These are phyloP conservation scores for Nigrograna mackinnonii DNA, from an alignment of 2,329 filamentous ascomycete genomes.

Conservation along the genomic window DNA sequence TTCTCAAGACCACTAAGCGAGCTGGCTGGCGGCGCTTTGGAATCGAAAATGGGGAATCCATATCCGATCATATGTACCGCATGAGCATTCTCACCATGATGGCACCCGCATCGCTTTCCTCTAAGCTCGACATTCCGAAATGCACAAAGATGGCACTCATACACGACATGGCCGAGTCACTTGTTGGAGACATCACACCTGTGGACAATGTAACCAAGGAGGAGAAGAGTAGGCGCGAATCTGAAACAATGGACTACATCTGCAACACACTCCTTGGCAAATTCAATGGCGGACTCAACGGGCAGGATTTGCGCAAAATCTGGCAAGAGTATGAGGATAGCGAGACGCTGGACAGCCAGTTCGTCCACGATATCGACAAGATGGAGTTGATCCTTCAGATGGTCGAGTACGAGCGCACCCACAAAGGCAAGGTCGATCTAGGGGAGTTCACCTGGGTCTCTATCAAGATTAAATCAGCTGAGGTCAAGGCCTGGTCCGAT, in stretches of 20 bases:
- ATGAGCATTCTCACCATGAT: slow-evolving; percentile 97
- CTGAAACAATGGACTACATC: slow-evolving; percentile 90
- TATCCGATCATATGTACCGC: slow-evolving; percentile 99
- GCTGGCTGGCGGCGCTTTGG: slow-evolving; percentile 94
- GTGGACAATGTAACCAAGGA: slow-evolving; percentile 81
- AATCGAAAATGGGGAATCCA: slow-evolving; percentile 79
- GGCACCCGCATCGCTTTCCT: slow-evolving; percentile 73
- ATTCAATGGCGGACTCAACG: slow-evolving; percentile 72
- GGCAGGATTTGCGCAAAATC: slow-evolving; percentile 72
- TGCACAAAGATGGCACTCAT: slow-evolving; percentile 96
- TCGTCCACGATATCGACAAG: slow-evolving; percentile 97
- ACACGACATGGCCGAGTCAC: slow-evolving; percentile 95
- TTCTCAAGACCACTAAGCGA: slow-evolving; percentile 93
- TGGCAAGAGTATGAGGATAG: slow-evolving; percentile 97
- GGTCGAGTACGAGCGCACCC: slow-evolving; percentile 87
- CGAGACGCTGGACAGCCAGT: slow-evolving; percentile 79
- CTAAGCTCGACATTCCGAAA: slow-evolving; percentile 73
- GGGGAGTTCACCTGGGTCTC: slow-evolving; percentile 86
- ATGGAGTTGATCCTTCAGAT: slow-evolving; percentile 94
- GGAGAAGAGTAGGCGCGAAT: slow-evolving; percentile 88
- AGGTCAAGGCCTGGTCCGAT: slow-evolving; percentile 79
- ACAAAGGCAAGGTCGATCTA: slow-evolving; percentile 70
- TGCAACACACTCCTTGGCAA: slow-evolving; percentile 71
- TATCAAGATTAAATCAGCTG: slow-evolving; percentile 69
- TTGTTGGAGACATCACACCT: slow-evolving; percentile 96